Conservation (phyloP, 257 asterid species). For the Lantana camara region DNA sequence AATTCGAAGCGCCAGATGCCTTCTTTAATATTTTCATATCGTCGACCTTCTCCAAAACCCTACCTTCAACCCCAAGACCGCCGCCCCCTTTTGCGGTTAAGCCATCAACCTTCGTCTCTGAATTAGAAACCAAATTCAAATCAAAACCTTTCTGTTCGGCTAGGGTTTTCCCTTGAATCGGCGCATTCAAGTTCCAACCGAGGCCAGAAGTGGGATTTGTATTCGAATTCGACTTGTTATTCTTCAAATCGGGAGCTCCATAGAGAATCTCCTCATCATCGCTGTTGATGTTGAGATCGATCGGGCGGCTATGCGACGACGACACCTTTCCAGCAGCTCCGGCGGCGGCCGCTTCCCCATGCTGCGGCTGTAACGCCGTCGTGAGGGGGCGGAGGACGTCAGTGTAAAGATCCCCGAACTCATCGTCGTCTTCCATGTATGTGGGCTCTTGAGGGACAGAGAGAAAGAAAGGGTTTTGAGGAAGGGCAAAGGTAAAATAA, state of each 20-base stretch:
- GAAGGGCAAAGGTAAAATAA: constrained; percentile 3
- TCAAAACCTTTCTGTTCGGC: constrained; percentile 35
- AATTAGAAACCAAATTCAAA: constrained; percentile 40
- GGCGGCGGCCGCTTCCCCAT: constrained; percentile 9
- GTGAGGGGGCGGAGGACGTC: constrained; percentile 77
- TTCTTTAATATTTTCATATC: constrained; percentile 33
- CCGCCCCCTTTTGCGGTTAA: constrained; percentile 27
- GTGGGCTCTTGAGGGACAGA: constrained; percentile 21
- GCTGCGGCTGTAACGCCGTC: constrained; percentile 44
- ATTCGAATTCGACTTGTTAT: constrained; percentile 26
- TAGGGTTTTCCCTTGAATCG: constrained; percentile 40
- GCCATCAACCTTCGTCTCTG: constrained; percentile 26
- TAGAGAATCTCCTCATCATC: constrained; percentile 53
- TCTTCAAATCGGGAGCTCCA: constrained; percentile 47
- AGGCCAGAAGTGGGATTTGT: constrained; percentile 25
- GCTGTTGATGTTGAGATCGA: constrained; percentile 62
- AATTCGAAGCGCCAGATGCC: constrained; percentile 44
- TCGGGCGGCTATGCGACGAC: constrained; percentile 48
- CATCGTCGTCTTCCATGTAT: constrained; percentile 92
- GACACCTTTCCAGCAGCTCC: constrained; percentile 28
- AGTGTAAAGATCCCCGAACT: constrained; percentile 97
- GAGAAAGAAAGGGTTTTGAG: constrained; percentile 32
- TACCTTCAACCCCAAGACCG: constrained; percentile 29
- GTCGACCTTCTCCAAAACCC: constrained; percentile 63
- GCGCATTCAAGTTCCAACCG: constrained; percentile 34